Conservation (phyloP, 2,329 filamentous ascomycete genomes). For the Phialophora tarda region DNA sequence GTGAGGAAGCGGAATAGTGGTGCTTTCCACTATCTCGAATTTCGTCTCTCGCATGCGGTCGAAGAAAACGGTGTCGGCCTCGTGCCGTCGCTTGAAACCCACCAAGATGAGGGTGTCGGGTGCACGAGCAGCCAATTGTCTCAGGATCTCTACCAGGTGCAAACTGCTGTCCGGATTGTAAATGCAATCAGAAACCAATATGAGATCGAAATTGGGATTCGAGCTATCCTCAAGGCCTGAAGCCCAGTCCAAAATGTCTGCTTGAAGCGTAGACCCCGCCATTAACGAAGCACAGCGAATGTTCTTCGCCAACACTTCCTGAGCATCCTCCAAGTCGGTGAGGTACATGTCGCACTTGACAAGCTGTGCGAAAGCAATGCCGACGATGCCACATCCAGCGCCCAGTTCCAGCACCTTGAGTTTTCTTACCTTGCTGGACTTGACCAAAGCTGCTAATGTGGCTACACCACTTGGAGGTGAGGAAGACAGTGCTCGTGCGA, state of each 20-base stretch:
- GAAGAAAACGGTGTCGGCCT: constrained; percentile 70
- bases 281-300: constrained; percentile 53
- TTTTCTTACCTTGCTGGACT: constrained; percentile 39
- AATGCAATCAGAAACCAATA: constrained; percentile 73
- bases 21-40: constrained; percentile 45
- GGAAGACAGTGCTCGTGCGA: constrained; percentile 52
- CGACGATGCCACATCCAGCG: constrained; percentile 71
- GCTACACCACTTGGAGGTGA: constrained; percentile 38
- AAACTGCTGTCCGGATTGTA: constrained; percentile 73
- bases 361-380: constrained; percentile 65
- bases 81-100: constrained; percentile 70
- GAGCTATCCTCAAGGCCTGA: constrained; percentile 51
- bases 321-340: constrained; percentile 70
- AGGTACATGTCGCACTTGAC: constrained; percentile 61
- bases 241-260: constrained; percentile 67
- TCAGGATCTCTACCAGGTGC: constrained; percentile 64
- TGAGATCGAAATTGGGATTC: constrained; percentile 58
- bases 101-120: constrained; percentile 61
- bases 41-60: constrained; percentile 58
- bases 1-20: constrained; percentile 46
- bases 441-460: constrained; percentile 45
- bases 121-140: constrained; percentile 54
- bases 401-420: constrained; percentile 68
- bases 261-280: constrained; percentile 52
- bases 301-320: constrained; percentile 65